Evolutionary conservation across 768 basidiomycete genomes (phyloP), one percentile per base, ranked within the genome.

Genomic region (Lactarius vividus): DNA sequence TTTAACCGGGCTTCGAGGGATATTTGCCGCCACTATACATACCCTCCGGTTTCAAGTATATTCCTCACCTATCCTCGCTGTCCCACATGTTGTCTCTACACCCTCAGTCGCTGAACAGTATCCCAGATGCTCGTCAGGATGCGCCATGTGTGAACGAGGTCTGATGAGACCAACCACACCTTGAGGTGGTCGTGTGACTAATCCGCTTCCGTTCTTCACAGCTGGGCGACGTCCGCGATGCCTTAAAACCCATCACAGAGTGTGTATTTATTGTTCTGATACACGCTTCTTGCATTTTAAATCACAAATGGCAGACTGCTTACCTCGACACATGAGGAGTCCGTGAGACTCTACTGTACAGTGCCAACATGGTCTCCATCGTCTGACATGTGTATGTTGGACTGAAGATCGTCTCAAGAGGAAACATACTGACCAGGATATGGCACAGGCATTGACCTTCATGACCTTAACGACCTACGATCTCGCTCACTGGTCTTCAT

Each of bases 381-480:
- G 42, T 82, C 83, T 7, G 82, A 85, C 69, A 82, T 79, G 56
- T 88, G 88, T 87, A 73, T 69, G 85, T 61, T 46, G 18, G 13
- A 13, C 57, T n/a, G 56, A 5, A 35, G 20, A 53, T 23, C 29
- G 23, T n/a, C 57, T 8, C 23, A 35, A 20, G 15, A 42, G 29
- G 18, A 59, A 26, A 33, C 13, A 13, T 26, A 54, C 42, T 68
- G 56, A 69, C 59, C 1, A 16, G n/a, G 20, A 20, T 39, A 42
- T 37, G 46, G 16, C 20, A 15, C 63, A 89, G 88, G 81, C 71
- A 74, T 83, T 67, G 88, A 89, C 74, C 79, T 90, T 37, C 83
- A 89, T 71, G 89, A 91, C 75, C 79, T 90, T 64, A 79, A 89
- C 61, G 84, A 87, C 70, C 74, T 89, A 46, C 84, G 85, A 55